phyloP scores from a whole-genome alignment of 805 yeast species.

The Kodamaea kakaduensis region DNA sequence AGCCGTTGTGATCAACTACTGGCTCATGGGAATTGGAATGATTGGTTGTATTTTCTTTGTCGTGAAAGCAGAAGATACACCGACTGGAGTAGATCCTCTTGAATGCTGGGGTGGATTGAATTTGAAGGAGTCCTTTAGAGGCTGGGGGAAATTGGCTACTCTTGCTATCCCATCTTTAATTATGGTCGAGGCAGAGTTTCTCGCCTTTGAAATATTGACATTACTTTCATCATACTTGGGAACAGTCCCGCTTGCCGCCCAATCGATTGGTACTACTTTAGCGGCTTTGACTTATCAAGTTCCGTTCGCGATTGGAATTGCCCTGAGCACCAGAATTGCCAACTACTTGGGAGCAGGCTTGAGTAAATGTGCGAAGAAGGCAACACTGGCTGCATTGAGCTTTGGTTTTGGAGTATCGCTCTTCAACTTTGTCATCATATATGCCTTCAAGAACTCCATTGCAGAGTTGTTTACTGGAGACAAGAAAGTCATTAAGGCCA shows the following conservation, averaged over 20 bases:
- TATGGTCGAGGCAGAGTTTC: constrained; percentile 59
- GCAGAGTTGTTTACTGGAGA: constrained; percentile 56
- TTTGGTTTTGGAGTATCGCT: constrained; percentile 35
- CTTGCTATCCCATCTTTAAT: constrained; percentile 54
- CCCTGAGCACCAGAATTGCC: constrained; percentile 55
- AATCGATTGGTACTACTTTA: constrained; percentile 43
- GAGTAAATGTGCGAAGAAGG: constrained; percentile 29
- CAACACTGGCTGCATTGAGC: constrained; percentile 34
- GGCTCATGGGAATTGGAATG: constrained; percentile 51
- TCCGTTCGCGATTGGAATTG: constrained; percentile 57
- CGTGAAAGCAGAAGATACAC: constrained; percentile 37
- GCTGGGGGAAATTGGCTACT: constrained; percentile 42
- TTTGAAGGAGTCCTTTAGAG: constrained; percentile 36
- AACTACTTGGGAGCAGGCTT: constrained; percentile 51
- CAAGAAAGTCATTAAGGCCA: constrained; percentile 48
- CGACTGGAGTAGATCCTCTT: constrained; percentile 47
- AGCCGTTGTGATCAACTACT: constrained; percentile 54
- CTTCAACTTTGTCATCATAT: constrained; percentile 30
- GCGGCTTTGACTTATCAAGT: constrained; percentile 47
- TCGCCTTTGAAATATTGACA: constrained; percentile 55
- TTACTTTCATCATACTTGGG: constrained; percentile 54
- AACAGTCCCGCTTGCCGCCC: constrained; percentile 51
- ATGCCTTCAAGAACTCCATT: constrained; percentile 28
- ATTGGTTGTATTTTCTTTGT: constrained; percentile 32
- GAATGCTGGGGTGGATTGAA: constrained; percentile 46